Evolutionary conservation across 2,329 filamentous ascomycete genomes (phyloP), one percentile per base, ranked within the genome.

Genomic region (Colletotrichum plurivorum): DNA sequence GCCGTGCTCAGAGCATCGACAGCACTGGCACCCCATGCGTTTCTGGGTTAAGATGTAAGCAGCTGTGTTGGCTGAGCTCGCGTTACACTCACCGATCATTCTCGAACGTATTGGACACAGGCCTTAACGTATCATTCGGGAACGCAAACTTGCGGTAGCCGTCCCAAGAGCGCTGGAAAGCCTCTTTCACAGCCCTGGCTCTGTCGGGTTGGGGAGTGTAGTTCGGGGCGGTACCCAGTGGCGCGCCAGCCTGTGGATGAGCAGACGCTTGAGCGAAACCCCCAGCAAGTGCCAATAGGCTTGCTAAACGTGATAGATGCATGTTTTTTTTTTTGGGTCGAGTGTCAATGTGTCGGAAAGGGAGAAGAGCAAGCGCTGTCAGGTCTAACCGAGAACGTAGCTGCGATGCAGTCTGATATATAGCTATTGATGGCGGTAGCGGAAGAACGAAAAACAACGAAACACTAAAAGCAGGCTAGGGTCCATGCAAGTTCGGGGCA

Each of bases 1-100:
- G 94, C 94, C 0, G 94, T 97, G 68, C 89, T 92, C 54, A 97
- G 84, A 2, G 93, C 92, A 78, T 97, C 94, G 15, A 96, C 87
- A 1, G 93, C 93, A 49, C 91, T 94, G 36, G 93, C 93, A 25
- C 94, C 94, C 94, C 94, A 97, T 62, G 89, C 91, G 75, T 95
- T 95, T 71, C 93, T 95, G 67, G 48, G 31, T 10, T 13, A 13
- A 31, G 6, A 31, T 39, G 61, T 78, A 43, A 79, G 73, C 54
- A 2, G 13, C 13, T 39, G 45, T 39, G 4, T 22, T 18, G 45
- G 46, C 20, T 22, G 8, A 20, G 36, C 18, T 48, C 7, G 15
- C 12, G 15, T 16, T 10, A 52, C 7, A 22, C 83, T 72, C 81
- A 94, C 93, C 92, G 87, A 63, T 93, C 92, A 78, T 97, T 90